These are phyloP conservation scores for Ceratobasidium sp. DNA, from an alignment of 1,284 basidiomycete genomes.

Conservation along the genomic window DNA sequence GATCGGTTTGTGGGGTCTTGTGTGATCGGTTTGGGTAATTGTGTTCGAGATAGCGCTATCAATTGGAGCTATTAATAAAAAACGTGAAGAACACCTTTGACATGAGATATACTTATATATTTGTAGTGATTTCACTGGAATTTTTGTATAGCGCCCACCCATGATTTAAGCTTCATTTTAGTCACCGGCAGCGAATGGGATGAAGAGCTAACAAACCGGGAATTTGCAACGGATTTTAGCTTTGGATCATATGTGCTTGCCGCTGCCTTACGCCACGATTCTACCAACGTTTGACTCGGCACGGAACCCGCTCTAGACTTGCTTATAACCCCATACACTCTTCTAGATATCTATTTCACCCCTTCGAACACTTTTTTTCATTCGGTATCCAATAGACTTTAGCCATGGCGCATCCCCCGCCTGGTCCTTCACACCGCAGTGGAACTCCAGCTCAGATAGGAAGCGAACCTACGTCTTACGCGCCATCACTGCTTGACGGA, in stretches of 20 bases:
- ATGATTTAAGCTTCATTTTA: no score
- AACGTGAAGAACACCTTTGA: no score
- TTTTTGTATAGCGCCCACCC: no score
- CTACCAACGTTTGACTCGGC: constrained; percentile 22
- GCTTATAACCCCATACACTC: not conserved
- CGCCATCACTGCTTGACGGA: constrained; percentile 30
- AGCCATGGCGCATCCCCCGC: constrained; percentile 14
- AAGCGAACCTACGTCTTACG: constrained; percentile 32
- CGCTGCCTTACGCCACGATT: constrained; percentile 8
- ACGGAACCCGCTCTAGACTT: not conserved
- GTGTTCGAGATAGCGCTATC: not conserved
- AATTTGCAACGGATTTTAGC: constrained; percentile 43
- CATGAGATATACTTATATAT: no score
- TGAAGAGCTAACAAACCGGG: not conserved
- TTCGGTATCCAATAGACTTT: no score
- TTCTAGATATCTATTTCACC: no score
- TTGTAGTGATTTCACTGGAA: no score
- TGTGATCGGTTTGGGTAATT: not conserved
- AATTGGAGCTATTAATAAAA: not conserved
- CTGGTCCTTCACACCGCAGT: not conserved
- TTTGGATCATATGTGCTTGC: constrained; percentile 28
- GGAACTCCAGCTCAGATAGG: constrained; percentile 19
- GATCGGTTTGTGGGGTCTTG: not conserved
- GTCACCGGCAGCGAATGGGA: no score
- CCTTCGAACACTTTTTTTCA: not conserved